These are phyloP conservation scores for Panicum virgatum DNA, from an alignment of 202 grass and related monocot genomes.

Conservation along the genomic window DNA sequence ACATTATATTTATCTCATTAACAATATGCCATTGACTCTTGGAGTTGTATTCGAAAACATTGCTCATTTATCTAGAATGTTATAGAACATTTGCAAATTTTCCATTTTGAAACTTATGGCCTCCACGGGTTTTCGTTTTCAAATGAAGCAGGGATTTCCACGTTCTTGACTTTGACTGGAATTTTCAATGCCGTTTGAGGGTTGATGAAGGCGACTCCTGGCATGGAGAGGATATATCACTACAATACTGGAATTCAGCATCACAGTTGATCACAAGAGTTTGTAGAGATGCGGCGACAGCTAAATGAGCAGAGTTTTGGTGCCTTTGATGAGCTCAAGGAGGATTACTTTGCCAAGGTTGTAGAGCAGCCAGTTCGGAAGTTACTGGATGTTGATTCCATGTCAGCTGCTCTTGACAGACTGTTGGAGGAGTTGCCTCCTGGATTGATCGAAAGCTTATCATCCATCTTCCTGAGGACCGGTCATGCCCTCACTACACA, in stretches of 20 bases:
- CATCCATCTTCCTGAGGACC: constrained; percentile 4
- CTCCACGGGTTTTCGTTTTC: not conserved
- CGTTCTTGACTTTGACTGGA: not conserved
- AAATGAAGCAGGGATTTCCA: constrained; percentile 21
- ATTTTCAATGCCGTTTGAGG: not conserved
- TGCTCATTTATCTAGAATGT: not conserved
- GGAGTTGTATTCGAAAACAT: not conserved
- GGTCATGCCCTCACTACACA: constrained; percentile 4
- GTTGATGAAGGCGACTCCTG: constrained; percentile 18
- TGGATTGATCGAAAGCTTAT: not conserved
- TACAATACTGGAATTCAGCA: constrained; percentile 15
- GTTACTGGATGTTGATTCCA: constrained; percentile 9
- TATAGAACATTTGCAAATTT: not conserved
- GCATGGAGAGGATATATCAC: not conserved
- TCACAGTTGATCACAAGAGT: constrained; percentile 4
- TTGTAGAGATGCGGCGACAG: constrained; percentile 22
- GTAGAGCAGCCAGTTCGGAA: constrained; percentile 10
- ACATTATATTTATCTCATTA: not conserved
- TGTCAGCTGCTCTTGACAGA: not conserved
- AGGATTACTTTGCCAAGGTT: constrained; percentile 21
- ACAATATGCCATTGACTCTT: not conserved
- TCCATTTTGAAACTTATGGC: not conserved
- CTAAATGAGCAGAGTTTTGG: constrained; percentile 15
- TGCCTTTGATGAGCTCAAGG: constrained; percentile 34
- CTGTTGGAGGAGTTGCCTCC: constrained; percentile 1